A percentile compares a stretch with the other conserved stretches of the same genome.
phyloP scores from a whole-genome alignment of 148 eudicot species.

The Arctostaphylos glauca region DNA sequence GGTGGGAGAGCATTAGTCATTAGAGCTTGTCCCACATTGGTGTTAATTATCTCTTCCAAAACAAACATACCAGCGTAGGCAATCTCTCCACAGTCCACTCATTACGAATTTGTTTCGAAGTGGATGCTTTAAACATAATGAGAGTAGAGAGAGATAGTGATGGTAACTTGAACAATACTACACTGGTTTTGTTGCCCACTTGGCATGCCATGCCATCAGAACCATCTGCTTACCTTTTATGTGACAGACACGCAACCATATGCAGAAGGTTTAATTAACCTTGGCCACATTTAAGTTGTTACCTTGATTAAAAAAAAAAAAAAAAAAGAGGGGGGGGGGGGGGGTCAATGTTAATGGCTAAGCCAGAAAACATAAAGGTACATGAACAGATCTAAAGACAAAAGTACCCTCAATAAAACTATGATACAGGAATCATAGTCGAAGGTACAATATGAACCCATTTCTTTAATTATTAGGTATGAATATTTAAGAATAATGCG shows the following conservation, averaged over 20 bases:
- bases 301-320: neutral
- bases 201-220: neutral
- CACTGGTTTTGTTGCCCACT: neutral
- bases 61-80: too few relatives aligned
- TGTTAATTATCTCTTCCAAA: too few relatives aligned
- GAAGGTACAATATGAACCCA: neutral
- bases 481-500: neutral
- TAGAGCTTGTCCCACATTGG: too few relatives aligned
- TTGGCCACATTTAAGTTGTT: neutral
- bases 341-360: neutral
- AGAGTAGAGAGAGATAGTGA: neutral
- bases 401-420: neutral
- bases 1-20: too few relatives aligned
- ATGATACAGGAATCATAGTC: neutral
- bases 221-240: neutral
- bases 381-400: neutral
- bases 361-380: conserved; percentile 4
- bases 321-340: too few relatives aligned
- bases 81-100: too few relatives aligned
- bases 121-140: too few relatives aligned
- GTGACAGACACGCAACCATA: neutral
- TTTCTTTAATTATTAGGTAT: too few relatives aligned
- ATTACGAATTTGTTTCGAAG: too few relatives aligned
- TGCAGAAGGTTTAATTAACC: neutral
- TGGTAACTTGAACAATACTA: neutral